phyloP scores from a whole-genome alignment of 2,329 filamentous ascomycete species.

The Botrytis squamosa region DNA sequence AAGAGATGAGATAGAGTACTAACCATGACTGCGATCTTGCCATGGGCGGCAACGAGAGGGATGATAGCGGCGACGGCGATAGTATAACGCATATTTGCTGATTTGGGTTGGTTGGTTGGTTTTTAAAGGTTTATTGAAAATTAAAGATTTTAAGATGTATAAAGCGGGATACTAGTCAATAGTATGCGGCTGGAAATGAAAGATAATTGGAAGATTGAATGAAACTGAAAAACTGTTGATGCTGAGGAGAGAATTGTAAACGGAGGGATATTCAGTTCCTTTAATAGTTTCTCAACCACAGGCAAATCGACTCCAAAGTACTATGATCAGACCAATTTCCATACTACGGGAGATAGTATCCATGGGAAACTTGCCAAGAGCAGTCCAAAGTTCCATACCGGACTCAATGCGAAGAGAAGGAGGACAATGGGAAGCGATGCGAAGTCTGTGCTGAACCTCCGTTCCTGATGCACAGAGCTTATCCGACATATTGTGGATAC shows the following conservation, averaged over 20 bases:
- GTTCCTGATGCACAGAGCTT: not conserved
- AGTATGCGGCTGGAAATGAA: conserved; percentile 31
- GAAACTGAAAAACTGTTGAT: conserved; percentile 32
- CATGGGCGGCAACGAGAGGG: conserved; percentile 59
- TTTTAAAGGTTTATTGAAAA: conserved; percentile 16
- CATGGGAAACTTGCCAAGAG: conserved; percentile 26
- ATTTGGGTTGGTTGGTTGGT: conserved; percentile 24
- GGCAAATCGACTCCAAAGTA: not conserved
- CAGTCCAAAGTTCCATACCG: conserved; percentile 18
- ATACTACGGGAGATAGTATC: not conserved
- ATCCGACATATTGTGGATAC: conserved; percentile 7
- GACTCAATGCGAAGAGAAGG: conserved; percentile 1
- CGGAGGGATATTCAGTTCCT: conserved; percentile 29
- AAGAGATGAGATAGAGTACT: conserved; percentile 13
- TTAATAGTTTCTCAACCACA: conserved; percentile 31
- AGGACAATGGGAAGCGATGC: conserved; percentile 4
- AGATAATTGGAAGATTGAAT: conserved; percentile 25
- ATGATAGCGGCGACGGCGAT: conserved; percentile 47
- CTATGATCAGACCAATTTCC: conserved; percentile 6
- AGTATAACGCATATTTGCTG: conserved; percentile 34
- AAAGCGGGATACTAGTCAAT: conserved; percentile 36
- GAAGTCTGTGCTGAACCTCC: conserved; percentile 8
- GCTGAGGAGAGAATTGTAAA: conserved; percentile 32
- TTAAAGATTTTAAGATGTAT: conserved; percentile 32
- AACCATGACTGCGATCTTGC: conserved; percentile 50